Conservation (phyloP, 2,329 filamentous ascomycete species). For the Zasmidium citrigriseum region DNA sequence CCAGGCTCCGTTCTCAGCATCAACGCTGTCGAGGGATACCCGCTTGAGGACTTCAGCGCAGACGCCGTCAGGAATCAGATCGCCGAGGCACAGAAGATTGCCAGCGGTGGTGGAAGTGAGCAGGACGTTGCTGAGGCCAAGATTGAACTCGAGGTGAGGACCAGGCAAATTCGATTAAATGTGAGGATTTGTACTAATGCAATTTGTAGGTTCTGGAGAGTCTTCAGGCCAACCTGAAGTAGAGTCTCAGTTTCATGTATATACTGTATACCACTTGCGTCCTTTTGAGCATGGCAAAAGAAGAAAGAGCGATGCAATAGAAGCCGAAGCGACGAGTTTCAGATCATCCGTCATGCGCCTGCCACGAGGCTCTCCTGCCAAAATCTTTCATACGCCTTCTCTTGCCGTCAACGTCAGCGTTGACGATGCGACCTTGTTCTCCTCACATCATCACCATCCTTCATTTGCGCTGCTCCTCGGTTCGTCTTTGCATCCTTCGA, state of each 20-base stretch:
- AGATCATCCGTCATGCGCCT: not conserved
- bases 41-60: conserved; percentile 92
- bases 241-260: conserved; percentile 44
- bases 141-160: conserved; percentile 91
- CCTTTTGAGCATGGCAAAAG: conserved; percentile 6
- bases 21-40: conserved; percentile 94
- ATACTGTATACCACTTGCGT: conserved; percentile 28
- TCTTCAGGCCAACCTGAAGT: conserved; percentile 79
- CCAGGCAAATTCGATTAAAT: conserved; percentile 30
- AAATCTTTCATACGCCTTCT: not conserved
- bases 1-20: conserved; percentile 94
- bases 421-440: not conserved
- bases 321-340: not conserved
- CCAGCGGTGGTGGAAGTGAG: conserved; percentile 85
- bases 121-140: conserved; percentile 98
- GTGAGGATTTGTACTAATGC: conserved; percentile 26
- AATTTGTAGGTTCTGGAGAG: conserved; percentile 72
- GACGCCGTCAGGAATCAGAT: conserved; percentile 89
- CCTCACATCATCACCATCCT: not conserved
- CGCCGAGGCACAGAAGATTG: conserved; percentile 93
- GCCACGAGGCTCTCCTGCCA: not conserved
- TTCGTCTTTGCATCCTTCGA: not conserved
- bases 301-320: conserved; percentile 8
- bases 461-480: not conserved
- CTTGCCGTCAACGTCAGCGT: not conserved